Evolutionary conservation across 1,284 basidiomycete species (phyloP), one percentile per base, ranked within the genome.

Genomic region (Violaceomyces palustris): DNA sequence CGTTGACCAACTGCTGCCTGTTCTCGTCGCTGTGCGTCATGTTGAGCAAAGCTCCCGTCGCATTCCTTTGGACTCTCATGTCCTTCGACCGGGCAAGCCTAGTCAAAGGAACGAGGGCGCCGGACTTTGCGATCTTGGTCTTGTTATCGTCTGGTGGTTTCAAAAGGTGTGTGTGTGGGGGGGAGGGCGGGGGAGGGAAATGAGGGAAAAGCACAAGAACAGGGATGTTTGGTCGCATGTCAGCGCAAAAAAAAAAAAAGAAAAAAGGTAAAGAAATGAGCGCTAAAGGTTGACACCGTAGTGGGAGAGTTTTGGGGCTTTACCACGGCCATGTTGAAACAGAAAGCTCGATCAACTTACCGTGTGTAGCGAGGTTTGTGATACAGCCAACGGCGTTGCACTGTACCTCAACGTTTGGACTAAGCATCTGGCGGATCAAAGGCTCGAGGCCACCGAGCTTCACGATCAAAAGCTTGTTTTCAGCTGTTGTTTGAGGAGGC

Each of bases 91-190:
- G 85, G 34, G 94, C 94, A 34, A 99, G 80, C 38, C 94, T 83
- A 34, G 94, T 98, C 30, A 99, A 82, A 28, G 94, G 94, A 21
- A 97, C 90, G 39, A 99, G 79, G 12, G 94, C 94, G 40, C 94
- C 94, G 4, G 92, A 97, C 79, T 97, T 97, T 42, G 94, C 94
- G 56, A 99, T 99, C 81, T 94, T 96, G 38, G 92, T 96, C 81
- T 99, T 99, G 82, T 99, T 99, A 74, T 99, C 94, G 71, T 99
- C 92, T n/a, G n/a, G n/a, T n/a, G n/a, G n/a, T n/a, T n/a, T n/a
- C n/a, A n/a, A n/a, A 79, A 47, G 10, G 15, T n/a, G 19, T n/a
- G n/a, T n/a, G n/a, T n/a, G n/a, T 4, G 14, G 6, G 25, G 17
- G 10, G 19, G 21, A 6, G 6, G 17, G 24, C 10, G 45, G 55